Conservation (phyloP, 495 filamentous ascomycete genomes). For the Saxophila tyrrhenica region DNA sequence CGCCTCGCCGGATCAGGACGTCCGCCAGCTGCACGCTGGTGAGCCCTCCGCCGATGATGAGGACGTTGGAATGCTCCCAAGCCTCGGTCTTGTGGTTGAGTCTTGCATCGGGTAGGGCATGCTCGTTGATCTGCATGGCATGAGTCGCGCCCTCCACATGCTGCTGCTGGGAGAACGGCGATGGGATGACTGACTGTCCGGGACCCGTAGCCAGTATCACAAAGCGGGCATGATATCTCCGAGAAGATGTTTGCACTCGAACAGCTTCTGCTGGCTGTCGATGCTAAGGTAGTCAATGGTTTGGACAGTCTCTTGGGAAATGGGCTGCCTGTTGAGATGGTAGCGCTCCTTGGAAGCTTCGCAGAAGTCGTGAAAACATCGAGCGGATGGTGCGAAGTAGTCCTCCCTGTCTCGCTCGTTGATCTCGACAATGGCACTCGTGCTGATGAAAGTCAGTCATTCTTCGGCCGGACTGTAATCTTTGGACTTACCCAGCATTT, state of each 20-base stretch:
- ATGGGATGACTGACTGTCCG: not conserved
- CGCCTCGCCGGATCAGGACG: constrained; percentile 7
- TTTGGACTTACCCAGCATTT: too few species aligned
- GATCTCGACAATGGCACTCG: constrained; percentile 32
- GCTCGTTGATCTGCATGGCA: not conserved
- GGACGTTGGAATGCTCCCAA: constrained; percentile 36
- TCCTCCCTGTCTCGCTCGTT: constrained; percentile 56
- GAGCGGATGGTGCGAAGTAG: constrained; percentile 49
- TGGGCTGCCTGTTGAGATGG: constrained; percentile 29
- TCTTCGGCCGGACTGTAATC: too few species aligned
- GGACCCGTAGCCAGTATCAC: constrained; percentile 31
- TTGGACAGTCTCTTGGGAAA: constrained; percentile 39
- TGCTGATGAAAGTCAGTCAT: constrained; percentile 12
- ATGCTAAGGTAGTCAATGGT: constrained; percentile 40
- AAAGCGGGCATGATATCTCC: constrained; percentile 35
- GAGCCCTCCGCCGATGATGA: constrained; percentile 51
- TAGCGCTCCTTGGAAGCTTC: constrained; percentile 42
- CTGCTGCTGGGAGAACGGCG: not conserved
- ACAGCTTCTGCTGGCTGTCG: constrained; percentile 33
- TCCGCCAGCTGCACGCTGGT: constrained; percentile 51
- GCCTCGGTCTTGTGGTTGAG: not conserved
- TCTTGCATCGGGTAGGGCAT: not conserved
- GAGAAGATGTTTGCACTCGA: constrained; percentile 41
- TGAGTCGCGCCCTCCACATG: not conserved
- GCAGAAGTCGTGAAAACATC: constrained; percentile 48